Evolutionary conservation across 2,329 filamentous ascomycete genomes (phyloP).

Genomic region (Purpureocillium lavendulum): DNA sequence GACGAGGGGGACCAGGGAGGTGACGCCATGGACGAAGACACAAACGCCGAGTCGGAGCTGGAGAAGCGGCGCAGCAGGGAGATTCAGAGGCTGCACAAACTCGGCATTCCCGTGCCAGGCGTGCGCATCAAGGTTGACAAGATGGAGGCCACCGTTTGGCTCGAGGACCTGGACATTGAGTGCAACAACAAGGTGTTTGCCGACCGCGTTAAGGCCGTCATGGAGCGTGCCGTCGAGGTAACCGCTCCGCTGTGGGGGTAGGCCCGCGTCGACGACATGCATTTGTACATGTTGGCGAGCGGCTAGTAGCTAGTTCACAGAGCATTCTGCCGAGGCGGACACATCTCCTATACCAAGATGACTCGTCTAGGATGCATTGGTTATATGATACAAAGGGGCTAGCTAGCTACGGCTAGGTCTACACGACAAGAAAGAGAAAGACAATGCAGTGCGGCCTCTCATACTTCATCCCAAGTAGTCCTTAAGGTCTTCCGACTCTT

Average conservation of each 20-base stretch:
- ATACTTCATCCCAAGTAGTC: constrained; percentile 40
- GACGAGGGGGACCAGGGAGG: constrained; percentile 1
- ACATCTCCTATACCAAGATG: neutral
- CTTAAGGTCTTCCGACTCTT: constrained; percentile 64
- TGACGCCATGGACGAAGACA: constrained; percentile 16
- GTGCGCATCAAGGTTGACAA: constrained; percentile 83
- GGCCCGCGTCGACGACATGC: neutral
- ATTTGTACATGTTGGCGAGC: neutral
- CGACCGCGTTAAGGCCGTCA: constrained; percentile 79
- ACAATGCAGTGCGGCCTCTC: constrained; percentile 2
- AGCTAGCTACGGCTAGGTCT: constrained; percentile 14
- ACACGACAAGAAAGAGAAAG: constrained; percentile 17
- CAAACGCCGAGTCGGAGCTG: constrained; percentile 33
- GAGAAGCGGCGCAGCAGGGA: constrained; percentile 58
- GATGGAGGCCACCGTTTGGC: constrained; percentile 79
- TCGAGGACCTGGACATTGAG: constrained; percentile 87
- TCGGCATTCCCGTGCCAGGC: constrained; percentile 87
- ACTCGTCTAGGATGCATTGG: constrained; percentile 9
- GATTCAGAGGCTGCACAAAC: constrained; percentile 66
- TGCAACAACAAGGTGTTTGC: constrained; percentile 69
- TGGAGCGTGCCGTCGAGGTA: constrained; percentile 83
- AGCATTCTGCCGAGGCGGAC: no score
- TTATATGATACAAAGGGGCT: constrained; percentile 20
- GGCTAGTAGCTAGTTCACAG: no score
- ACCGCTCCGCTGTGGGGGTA: constrained; percentile 64